A percentile compares a stretch with the other conserved stretches of the same genome.
These are phyloP conservation scores for Vanilla planifolia DNA, from an alignment of 106 monocot species.

Conservation along the genomic window DNA sequence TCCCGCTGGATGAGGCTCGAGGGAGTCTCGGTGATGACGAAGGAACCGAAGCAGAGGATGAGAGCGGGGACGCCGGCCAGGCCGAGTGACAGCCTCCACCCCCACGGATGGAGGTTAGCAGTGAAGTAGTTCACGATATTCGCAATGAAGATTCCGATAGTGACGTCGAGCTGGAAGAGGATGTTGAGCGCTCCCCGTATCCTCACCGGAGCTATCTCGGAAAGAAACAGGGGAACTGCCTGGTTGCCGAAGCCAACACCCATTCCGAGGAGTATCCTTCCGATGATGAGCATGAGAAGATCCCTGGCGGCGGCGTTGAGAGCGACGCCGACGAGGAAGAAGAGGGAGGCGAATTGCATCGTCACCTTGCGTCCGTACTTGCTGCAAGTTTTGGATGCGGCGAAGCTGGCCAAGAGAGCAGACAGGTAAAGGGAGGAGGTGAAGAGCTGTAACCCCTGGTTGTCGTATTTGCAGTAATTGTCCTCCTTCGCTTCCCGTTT, in stretches of 20 bases:
- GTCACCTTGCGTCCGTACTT: conserved; percentile 50
- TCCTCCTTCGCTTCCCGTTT: conserved; percentile 22
- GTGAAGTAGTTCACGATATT: conserved; percentile 41
- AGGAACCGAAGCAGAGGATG: conserved; percentile 14
- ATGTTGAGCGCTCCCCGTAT: conserved; percentile 35
- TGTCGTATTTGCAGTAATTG: conserved; percentile 83
- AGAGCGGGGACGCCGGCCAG: conserved; percentile 24
- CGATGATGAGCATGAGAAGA: conserved; percentile 64
- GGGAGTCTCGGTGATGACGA: conserved; percentile 21
- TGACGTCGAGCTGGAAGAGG: conserved; percentile 40
- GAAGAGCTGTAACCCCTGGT: conserved; percentile 67
- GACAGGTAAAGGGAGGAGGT: conserved; percentile 78
- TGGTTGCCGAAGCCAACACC: conserved; percentile 67
- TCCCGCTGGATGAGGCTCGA: conserved; percentile 21
- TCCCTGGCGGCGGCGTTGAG: conserved; percentile 41
- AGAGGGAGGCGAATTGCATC: conserved; percentile 50
- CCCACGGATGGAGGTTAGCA: conserved; percentile 9
- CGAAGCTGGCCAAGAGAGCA: conserved; percentile 50
- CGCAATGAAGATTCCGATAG: conserved; percentile 41
- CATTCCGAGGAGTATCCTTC: conserved; percentile 61
- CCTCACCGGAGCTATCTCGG: conserved; percentile 22
- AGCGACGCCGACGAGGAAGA: conserved; percentile 52
- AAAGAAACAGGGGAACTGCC: conserved; percentile 40
- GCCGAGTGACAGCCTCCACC: conserved; percentile 33
- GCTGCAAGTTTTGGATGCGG: conserved; percentile 54